Percentiles rank a stretch among this genome's conserved stretches.
phyloP scores from a whole-genome alignment of 495 filamentous ascomycete genomes.

The Sporormia fimetaria region DNA sequence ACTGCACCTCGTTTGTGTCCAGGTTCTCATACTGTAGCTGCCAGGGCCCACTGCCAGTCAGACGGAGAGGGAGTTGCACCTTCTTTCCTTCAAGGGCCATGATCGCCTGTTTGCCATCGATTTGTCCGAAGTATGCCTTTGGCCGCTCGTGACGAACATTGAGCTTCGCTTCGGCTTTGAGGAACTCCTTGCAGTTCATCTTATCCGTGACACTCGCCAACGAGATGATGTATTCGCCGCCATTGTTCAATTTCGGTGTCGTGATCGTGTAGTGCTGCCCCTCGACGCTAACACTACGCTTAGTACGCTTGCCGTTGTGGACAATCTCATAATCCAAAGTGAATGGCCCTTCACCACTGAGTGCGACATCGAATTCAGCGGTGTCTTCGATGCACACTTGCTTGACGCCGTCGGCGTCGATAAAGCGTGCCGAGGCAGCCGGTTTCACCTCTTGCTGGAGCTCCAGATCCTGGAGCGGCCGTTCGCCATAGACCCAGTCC shows the following conservation, averaged over 20 bases:
- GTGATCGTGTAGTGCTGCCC: constrained; percentile 51
- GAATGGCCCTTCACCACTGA: constrained; percentile 76
- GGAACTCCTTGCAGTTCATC: constrained; percentile 67
- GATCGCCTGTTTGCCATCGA: constrained; percentile 63
- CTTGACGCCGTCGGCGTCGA: constrained; percentile 40
- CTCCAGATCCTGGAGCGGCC: constrained; percentile 38
- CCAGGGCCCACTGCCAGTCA: constrained; percentile 79
- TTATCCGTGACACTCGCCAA: constrained; percentile 76
- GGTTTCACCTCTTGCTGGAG: constrained; percentile 89
- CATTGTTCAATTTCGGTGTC: constrained; percentile 59
- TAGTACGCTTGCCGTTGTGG: constrained; percentile 73
- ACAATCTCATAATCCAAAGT: constrained; percentile 87
- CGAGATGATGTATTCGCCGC: constrained; percentile 79
- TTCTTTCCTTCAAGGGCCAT: constrained; percentile 62
- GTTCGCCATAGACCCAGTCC: constrained; percentile 65
- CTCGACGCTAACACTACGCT: constrained; percentile 52
- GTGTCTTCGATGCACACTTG: constrained; percentile 73
- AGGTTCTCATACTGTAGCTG: constrained; percentile 48
- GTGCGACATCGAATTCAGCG: constrained; percentile 55
- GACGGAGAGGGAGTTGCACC: constrained; percentile 64
- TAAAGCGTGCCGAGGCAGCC: constrained; percentile 66
- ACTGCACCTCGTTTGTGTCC: constrained; percentile 11
- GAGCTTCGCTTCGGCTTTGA: constrained; percentile 73
- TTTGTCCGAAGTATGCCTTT: constrained; percentile 64
- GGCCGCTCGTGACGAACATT: constrained; percentile 78